Conservation (phyloP, 805 yeast genomes). For the Ogataea trehaloabstinens region DNA sequence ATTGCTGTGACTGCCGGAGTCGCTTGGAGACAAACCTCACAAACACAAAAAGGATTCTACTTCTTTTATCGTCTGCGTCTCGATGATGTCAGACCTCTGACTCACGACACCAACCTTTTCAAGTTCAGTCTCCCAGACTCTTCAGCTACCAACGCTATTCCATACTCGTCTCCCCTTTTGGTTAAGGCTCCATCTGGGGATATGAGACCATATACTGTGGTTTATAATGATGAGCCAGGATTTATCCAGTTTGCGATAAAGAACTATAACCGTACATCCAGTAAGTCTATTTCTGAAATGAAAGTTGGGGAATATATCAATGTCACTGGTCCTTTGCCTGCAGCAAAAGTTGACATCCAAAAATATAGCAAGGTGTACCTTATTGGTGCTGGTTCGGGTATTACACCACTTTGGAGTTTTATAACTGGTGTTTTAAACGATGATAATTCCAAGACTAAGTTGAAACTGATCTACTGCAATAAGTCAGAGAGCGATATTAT, state of each 20-base stretch:
- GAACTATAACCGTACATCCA: slow-evolving; percentile 3
- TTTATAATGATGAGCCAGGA: slow-evolving; percentile 6
- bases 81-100: not conserved
- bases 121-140: not conserved
- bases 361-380: slow-evolving; percentile 4
- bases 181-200: slow-evolving; percentile 1
- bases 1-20: not conserved
- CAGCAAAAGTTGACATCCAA: not conserved
- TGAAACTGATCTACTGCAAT: slow-evolving; percentile 1
- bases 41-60: not conserved
- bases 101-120: not conserved
- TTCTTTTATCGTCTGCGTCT: not conserved
- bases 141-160: not conserved
- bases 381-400: slow-evolving; percentile 12
- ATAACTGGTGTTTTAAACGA: slow-evolving; percentile 3
- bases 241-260: slow-evolving; percentile 7
- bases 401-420: slow-evolving; percentile 8
- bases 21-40: not conserved
- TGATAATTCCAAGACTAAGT: slow-evolving; percentile 1
- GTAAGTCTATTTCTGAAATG: not conserved
- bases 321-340: slow-evolving; percentile 5
- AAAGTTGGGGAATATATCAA: slow-evolving; percentile 5
- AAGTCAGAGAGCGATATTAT: not conserved
- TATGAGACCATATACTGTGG: slow-evolving; percentile 7
- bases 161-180: not conserved